Evolutionary conservation across 805 yeast species (phyloP), one percentile per base, ranked within the genome.

Genomic region (Zygotorulaspora florentina): DNA sequence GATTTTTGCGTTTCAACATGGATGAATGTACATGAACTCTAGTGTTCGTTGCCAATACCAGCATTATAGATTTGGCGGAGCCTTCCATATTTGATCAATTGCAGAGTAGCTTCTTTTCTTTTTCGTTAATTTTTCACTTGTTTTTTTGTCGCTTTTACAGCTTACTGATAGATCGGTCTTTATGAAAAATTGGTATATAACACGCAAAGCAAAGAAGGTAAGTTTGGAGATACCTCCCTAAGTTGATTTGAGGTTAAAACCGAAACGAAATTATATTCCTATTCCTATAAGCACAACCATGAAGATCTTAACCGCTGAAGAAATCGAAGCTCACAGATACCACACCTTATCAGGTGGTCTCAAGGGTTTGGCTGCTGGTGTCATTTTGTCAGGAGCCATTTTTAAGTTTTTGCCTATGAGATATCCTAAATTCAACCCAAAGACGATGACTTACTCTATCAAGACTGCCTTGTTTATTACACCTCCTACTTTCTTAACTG

Each of bases 241-340:
- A 20, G 7, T 20, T 20, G 25, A 20, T 20, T 7, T 20, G 25
- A 20, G 7, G 25, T 7, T 4, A 7, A 20, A 20, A 20, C 25
- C 25, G 25, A 20, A 20, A 20, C 25, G 25, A 20, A 20, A 20
- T 20, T 20, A 20, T 20, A 20, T 20, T 20, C 25, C 7, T 20
- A 20, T 5, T 7, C 25, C 25, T 20, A 20, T 4, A 5, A 7
- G 25, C 25, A 20, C 10, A 44, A 73, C 28, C 27, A 85, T 85
- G 93, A 85, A 85, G 74, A 66, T 85, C 50, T 70, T 81, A 37
- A 69, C 82, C 26, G 71, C 75, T 48, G 86, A 83, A 62, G 90
- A 85, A 68, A 72, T 79, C 48, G 73, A 73, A 43, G 88, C 80
- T 16, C 89, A 85, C 65, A 72, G 73, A 58, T 70, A 73, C 52